Evolutionary conservation across 1,284 basidiomycete species (phyloP), one percentile per base, ranked within the genome.

Genomic region (Malassezia yamatoensis): DNA sequence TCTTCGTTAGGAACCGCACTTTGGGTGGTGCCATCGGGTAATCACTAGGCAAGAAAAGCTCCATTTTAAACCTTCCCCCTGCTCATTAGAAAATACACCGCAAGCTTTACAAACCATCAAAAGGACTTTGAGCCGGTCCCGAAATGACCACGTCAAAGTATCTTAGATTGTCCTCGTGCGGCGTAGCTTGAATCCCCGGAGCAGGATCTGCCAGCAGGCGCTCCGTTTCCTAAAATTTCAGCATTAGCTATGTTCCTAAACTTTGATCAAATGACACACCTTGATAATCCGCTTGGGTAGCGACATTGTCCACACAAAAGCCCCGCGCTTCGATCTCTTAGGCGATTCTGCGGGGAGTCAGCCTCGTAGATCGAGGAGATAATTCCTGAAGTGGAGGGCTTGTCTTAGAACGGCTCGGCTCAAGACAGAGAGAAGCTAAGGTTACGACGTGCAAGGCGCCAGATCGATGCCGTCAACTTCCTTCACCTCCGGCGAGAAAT

Each of bases 11-110:
- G 80, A 98, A 99, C 62, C 94, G 83, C 55, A 99, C 94, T 78
- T 96, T 98, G 33, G 94, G 94, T 0, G 94, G 91, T 50, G 87
- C 87, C 93, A 99, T 96, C 1, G 93, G 93, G 77, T 99, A 99
- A 75, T 96, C 93, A 76, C 96, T 93, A 1, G 94, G 91, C 42
- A 99, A 80, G 79, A 96, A 99, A 44, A 99, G 81, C 78, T 99
- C 94, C 35, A 96, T 81, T 70, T 85, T 87, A 80, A 99, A 99
- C 15, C 86, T 79, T 24, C 94, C 94, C 20, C 66, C 65, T 67
- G 29, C 18, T 12, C 37, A 18, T 45, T 34, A 45, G 43, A 18
- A 8, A 33, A 40, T 18, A 6, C 46, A 16, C 11, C 5, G 11
- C 29, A 16, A 12, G 18, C 44, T 12, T 36, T 18, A 53, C 69